Base-by-base conservation (phyloP, 495 filamentous ascomycete species). In the Daldinia childiae region DNA sequence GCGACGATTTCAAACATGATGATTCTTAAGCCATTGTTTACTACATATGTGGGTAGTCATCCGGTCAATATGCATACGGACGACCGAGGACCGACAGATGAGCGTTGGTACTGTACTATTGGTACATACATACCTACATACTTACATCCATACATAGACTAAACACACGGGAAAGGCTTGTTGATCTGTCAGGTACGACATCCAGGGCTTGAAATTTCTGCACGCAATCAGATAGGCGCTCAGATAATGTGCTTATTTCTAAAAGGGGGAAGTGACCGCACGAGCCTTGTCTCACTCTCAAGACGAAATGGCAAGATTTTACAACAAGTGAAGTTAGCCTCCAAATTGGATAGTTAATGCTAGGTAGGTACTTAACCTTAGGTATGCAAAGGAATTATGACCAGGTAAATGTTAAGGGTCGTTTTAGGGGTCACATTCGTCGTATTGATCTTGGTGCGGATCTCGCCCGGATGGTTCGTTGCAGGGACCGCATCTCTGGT, bases 161-260 rank as follows among this genome's bases (percentile, higher is more conserved):
- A 45, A 6, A 51, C 34, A 21, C 24, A 36, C 55, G 60, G 34
- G 57, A 48, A 41, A 48, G 58, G 57, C 54, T 55, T 41, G 52
- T 63, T 58, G 71, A 73, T 66, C 62, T 66, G 62, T 36, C 71
- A 73, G 61, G 64, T 50, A 68, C 57, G 65, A 62, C 51, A 67
- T 48, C 61, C 50, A 62, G 45, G 45, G 62, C 51, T 56, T 41
- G 61, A 62, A 69, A 63, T 59, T 61, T 64, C 71, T 73, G 71
- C 71, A 73, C 66, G 66, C 39, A 69, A 73, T 73, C 32, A 60
- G 59, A 68, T 66, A 55, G 15, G 38, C 57, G 24, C 30, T 30
- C 60, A 73, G 71, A 73, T 73, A 69, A 54, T 51, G 71, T 73
- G 71, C 71, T 69, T 69, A 73, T 64, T 69, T 69, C 54, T 48